A percentile compares a stretch with the other conserved stretches of the same genome.
Conservation (phyloP, 2,329 filamentous ascomycete species). For the Penicillium sp. region DNA sequence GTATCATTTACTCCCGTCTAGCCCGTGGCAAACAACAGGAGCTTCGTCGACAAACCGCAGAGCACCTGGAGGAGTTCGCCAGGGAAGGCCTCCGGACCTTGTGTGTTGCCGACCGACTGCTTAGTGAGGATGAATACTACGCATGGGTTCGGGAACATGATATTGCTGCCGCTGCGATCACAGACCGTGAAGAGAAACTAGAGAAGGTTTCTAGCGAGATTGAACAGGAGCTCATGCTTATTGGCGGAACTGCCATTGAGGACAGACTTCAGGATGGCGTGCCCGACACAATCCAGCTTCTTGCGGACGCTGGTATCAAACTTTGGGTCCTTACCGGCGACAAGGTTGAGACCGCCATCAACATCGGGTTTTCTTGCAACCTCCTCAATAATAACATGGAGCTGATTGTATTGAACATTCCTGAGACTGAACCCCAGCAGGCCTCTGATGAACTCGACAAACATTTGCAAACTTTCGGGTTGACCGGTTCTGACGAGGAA, state of each 20-base stretch:
- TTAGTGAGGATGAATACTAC: slow-evolving; percentile 79
- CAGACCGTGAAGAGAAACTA: slow-evolving; percentile 86
- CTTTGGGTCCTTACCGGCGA: slow-evolving; percentile 97
- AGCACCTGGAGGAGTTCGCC: slow-evolving; percentile 96
- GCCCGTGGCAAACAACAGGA: slow-evolving; percentile 81
- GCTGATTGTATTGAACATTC: slow-evolving; percentile 80
- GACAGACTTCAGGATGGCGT: slow-evolving; percentile 96
- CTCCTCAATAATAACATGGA: slow-evolving; percentile 98
- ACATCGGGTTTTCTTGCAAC: slow-evolving; percentile 99
- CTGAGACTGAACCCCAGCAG: slow-evolving; percentile 66
- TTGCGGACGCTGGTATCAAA: slow-evolving; percentile 93
- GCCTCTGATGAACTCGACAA: slow-evolving; percentile 72
- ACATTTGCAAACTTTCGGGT: slow-evolving; percentile 67
- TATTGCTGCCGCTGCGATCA: slow-evolving; percentile 75
- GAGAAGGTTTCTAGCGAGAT: slow-evolving; percentile 87
- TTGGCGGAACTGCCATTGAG: slow-evolving; percentile 95
- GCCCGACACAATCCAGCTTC: slow-evolving; percentile 87
- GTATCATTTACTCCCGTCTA: slow-evolving; percentile 90
- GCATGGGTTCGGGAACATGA: slow-evolving; percentile 86
- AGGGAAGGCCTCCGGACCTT: slow-evolving; percentile 91
- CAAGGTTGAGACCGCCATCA: slow-evolving; percentile 99
- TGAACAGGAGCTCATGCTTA: slow-evolving; percentile 79
- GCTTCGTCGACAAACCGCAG: slow-evolving; percentile 77
- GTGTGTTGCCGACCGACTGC: slow-evolving; percentile 81
- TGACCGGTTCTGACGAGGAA: slow-evolving; percentile 83